Conservation (phyloP, 768 basidiomycete species). For the Termitomyces sp. region DNA sequence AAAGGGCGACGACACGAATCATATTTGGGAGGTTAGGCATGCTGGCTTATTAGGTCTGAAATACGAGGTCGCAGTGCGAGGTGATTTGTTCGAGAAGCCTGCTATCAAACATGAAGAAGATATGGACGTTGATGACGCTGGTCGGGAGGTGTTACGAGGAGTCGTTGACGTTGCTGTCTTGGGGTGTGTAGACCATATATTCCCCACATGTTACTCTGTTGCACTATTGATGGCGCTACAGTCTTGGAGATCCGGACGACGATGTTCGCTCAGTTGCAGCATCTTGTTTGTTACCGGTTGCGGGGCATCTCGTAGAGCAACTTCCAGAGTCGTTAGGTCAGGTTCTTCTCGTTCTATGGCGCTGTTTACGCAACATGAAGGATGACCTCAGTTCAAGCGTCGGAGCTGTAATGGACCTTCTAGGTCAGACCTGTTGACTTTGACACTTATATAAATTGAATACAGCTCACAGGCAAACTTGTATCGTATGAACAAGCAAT, state of each 20-base stretch:
- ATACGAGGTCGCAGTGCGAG: constrained; percentile 94
- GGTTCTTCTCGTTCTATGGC: constrained; percentile 85
- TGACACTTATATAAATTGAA: background rate
- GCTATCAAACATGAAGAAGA: constrained; percentile 29
- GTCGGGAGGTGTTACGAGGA: constrained; percentile 59
- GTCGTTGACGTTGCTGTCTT: constrained; percentile 89
- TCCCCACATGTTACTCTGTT: background rate
- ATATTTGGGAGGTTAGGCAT: constrained; percentile 96
- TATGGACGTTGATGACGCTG: constrained; percentile 31
- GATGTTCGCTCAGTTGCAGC: constrained; percentile 96
- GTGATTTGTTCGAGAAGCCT: constrained; percentile 63
- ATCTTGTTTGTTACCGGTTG: constrained; percentile 85
- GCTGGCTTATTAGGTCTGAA: constrained; percentile 97
- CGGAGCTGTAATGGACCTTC: constrained; percentile 93
- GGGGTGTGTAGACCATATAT: constrained; percentile 57
- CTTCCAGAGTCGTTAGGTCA: constrained; percentile 66
- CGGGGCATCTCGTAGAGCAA: constrained; percentile 69
- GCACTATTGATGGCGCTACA: constrained; percentile 23
- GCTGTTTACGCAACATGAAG: constrained; percentile 86
- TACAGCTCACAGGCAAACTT: constrained; percentile 56
- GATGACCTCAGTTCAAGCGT: constrained; percentile 97
- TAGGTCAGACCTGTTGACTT: constrained; percentile 48
- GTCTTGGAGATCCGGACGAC: constrained; percentile 87
- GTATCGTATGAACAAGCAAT: constrained; percentile 79
- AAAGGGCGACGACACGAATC: constrained; percentile 38